Conservation (phyloP, 805 yeast genomes). For the Candida alai region DNA sequence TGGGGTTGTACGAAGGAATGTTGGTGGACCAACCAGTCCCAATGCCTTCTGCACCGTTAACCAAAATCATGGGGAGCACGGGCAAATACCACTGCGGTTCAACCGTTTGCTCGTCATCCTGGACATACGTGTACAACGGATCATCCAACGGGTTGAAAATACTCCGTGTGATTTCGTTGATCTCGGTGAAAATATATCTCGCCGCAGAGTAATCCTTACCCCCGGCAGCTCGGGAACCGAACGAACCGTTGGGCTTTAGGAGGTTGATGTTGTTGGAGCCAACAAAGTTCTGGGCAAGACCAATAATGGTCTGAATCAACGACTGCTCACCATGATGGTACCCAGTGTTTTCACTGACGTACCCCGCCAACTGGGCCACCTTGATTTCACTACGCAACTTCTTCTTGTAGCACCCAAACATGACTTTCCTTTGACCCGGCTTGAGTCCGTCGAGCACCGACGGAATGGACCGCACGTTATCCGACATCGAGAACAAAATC, state of each 20-base stretch:
- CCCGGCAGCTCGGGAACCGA: constrained; percentile 94
- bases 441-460: constrained; percentile 91
- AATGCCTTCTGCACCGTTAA: constrained; percentile 96
- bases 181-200: constrained; percentile 89
- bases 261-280: constrained; percentile 88
- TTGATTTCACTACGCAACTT: constrained; percentile 75
- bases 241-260: constrained; percentile 87
- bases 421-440: constrained; percentile 94
- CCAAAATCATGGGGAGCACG: constrained; percentile 89
- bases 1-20: constrained; percentile 87
- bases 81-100: constrained; percentile 97
- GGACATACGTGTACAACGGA: constrained; percentile 70
- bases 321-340: constrained; percentile 96
- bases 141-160: constrained; percentile 80
- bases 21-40: constrained; percentile 99
- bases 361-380: constrained; percentile 88
- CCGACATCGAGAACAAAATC: constrained; percentile 94
- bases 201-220: constrained; percentile 99
- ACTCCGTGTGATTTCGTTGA: constrained; percentile 68
- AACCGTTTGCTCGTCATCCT: constrained; percentile 89
- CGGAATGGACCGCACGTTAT: constrained; percentile 92
- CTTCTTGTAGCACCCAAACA: constrained; percentile 82
- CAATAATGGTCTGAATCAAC: constrained; percentile 83
- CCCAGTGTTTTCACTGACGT: constrained; percentile 81
- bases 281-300: constrained; percentile 90